A percentile compares a stretch with the other conserved stretches of the same genome.
These are phyloP conservation scores for Nadsonia commutata DNA, from an alignment of 1,139 yeast genomes.

Conservation along the genomic window DNA sequence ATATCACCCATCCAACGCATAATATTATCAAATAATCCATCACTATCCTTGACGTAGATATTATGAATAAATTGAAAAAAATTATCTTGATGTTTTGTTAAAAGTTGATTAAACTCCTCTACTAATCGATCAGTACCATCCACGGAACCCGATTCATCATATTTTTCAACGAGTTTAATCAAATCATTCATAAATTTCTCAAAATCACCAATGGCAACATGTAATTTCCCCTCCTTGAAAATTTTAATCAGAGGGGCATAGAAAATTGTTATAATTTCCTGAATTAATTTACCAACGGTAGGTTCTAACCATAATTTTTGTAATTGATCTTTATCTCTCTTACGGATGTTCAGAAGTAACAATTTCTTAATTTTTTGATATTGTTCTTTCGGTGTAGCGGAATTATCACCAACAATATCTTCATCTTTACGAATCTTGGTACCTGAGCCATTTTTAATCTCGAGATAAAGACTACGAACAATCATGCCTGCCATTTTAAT, in stretches of 20 bases:
- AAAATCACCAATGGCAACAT: slow-evolving; percentile 58
- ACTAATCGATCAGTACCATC: slow-evolving; percentile 42
- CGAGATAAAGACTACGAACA: not conserved
- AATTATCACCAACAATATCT: too few relatives aligned
- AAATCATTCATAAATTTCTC: slow-evolving; percentile 64
- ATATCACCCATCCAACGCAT: slow-evolving; percentile 57
- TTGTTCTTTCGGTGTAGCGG: not conserved
- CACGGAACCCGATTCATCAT: slow-evolving; percentile 33
- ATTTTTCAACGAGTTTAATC: slow-evolving; percentile 35
- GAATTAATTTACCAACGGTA: slow-evolving; percentile 53
- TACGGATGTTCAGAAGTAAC: slow-evolving; percentile 49
- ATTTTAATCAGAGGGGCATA: slow-evolving; percentile 73
- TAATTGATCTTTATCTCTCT: slow-evolving; percentile 59
- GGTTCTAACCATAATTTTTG: slow-evolving; percentile 78
- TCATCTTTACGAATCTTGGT: too few relatives aligned
- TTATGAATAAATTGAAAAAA: slow-evolving; percentile 65
- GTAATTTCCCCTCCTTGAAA: slow-evolving; percentile 63
- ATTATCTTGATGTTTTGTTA: slow-evolving; percentile 55
- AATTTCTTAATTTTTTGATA: slow-evolving; percentile 36
- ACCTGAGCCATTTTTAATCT: not conserved
- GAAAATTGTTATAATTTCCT: slow-evolving; percentile 59
- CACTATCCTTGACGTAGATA: slow-evolving; percentile 59
- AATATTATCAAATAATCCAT: slow-evolving; percentile 57
- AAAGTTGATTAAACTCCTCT: slow-evolving; percentile 44
- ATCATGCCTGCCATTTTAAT: not conserved